Evolutionary conservation across 2,329 filamentous ascomycete genomes (phyloP).

Genomic region (Exophiala sp.): DNA sequence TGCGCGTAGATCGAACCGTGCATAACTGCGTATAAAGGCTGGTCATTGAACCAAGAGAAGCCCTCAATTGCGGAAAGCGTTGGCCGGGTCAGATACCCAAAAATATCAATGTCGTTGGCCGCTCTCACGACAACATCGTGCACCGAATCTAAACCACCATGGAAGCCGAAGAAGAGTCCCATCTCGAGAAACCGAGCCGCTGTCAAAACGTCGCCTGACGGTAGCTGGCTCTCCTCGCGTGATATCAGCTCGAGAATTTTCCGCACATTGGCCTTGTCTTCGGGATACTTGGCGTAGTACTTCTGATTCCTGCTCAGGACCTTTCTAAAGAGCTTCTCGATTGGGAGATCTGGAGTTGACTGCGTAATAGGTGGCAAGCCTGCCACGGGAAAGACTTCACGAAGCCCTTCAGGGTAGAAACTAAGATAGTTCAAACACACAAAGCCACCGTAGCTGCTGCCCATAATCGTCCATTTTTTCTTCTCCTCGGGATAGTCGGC

Average conservation of each 20-base stretch:
- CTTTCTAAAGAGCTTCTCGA: constrained; percentile 59
- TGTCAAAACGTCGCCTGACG: constrained; percentile 70
- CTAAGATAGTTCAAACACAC: constrained; percentile 71
- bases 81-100: constrained; percentile 70
- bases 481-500: constrained; percentile 64
- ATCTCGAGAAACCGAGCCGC: constrained; percentile 71
- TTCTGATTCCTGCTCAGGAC: constrained; percentile 68
- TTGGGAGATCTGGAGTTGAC: constrained; percentile 65
- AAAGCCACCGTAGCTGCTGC: constrained; percentile 91
- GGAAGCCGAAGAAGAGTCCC: constrained; percentile 73
- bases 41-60: constrained; percentile 66
- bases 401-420: constrained; percentile 65
- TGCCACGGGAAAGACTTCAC: constrained; percentile 80
- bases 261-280: constrained; percentile 68
- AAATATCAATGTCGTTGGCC: constrained; percentile 68
- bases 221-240: constrained; percentile 57
- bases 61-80: constrained; percentile 67
- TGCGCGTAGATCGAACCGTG: constrained; percentile 88
- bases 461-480: constrained; percentile 79
- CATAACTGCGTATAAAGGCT: constrained; percentile 78
- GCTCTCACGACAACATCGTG: constrained; percentile 64
- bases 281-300: constrained; percentile 83
- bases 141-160: constrained; percentile 48
- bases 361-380: constrained; percentile 68
- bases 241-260: constrained; percentile 62